These are phyloP conservation scores for Coemansia sp. DNA, from an alignment of 192 early-diverging fungal genomes.

Conservation along the genomic window DNA sequence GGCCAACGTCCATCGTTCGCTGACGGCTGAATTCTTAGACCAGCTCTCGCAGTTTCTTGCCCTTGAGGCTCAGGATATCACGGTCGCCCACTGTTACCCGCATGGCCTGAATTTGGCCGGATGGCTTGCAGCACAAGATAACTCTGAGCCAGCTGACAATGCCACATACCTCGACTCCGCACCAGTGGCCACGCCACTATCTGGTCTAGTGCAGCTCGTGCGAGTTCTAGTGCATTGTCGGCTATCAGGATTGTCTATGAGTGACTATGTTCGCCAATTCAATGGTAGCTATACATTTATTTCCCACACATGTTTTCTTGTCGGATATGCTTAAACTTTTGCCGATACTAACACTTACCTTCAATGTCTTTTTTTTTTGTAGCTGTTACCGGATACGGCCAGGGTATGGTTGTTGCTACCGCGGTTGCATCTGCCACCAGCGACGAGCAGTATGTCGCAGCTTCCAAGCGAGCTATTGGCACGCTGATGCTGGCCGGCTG, in stretches of 20 bases:
- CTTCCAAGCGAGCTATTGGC: conserved; percentile 77
- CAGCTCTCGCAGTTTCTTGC: conserved; percentile 69
- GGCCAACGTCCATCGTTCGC: conserved; percentile 65
- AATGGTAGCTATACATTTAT: conserved; percentile 12
- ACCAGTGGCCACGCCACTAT: conserved; percentile 76
- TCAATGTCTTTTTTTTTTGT: conserved; percentile 14
- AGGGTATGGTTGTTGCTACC: conserved; percentile 85
- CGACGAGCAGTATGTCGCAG: conserved; percentile 71
- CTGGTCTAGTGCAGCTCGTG: conserved; percentile 84
- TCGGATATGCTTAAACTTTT: background rate
- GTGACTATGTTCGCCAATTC: conserved; percentile 52
- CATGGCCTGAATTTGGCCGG: conserved; percentile 70
- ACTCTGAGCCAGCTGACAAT: conserved; percentile 15
- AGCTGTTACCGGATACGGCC: conserved; percentile 86
- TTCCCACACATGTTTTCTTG: background rate
- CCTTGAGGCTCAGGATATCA: conserved; percentile 57
- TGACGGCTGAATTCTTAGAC: conserved; percentile 68
- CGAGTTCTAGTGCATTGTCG: conserved; percentile 77
- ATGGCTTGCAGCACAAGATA: conserved; percentile 63
- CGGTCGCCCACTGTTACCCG: conserved; percentile 63
- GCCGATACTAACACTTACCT: background rate
- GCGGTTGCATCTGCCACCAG: conserved; percentile 77
- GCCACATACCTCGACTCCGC: conserved; percentile 71
- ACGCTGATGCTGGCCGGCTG: conserved; percentile 84
- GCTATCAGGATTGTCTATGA: conserved; percentile 58